Conservation (phyloP, 148 eudicot genomes). For the Talinum fruticosum region DNA sequence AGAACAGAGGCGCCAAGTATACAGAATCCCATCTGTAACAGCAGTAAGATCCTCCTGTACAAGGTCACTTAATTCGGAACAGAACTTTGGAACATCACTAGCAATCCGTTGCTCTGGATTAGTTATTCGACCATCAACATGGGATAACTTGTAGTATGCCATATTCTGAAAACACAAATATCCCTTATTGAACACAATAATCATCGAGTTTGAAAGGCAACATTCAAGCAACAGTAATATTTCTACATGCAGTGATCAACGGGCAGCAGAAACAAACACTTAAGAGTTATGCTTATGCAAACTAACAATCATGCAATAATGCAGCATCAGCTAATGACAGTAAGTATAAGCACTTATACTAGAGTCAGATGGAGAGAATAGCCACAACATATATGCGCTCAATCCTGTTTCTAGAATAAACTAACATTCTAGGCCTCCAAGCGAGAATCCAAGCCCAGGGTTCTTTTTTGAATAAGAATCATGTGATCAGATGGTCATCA, state of each 20-base stretch:
- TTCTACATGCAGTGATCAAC: not conserved
- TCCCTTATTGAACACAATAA: constrained; percentile 4
- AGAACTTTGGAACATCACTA: constrained; percentile 92
- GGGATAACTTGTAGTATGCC: constrained; percentile 94
- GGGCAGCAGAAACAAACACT: not conserved
- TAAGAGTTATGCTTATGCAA: not conserved
- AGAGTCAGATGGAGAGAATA: not conserved
- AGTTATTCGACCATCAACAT: constrained; percentile 89
- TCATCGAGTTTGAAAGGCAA: not conserved
- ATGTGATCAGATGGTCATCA: not conserved
- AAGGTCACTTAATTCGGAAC: constrained; percentile 93
- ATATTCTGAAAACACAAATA: constrained; percentile 50
- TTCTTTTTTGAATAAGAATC: not conserved
- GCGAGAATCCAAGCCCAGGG: not conserved
- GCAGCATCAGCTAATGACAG: not conserved
- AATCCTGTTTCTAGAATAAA: not conserved
- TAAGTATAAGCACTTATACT: not conserved
- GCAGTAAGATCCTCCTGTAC: constrained; percentile 96
- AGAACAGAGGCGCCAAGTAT: constrained; percentile 97
- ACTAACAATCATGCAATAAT: not conserved
- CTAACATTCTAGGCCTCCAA: not conserved
- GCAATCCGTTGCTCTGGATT: constrained; percentile 96
- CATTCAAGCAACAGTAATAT: not conserved
- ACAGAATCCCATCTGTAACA: constrained; percentile 84
- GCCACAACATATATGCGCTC: not conserved